phyloP scores from a whole-genome alignment of 176 grass and related monocot genomes.

The Tillandsia fasciculata region DNA sequence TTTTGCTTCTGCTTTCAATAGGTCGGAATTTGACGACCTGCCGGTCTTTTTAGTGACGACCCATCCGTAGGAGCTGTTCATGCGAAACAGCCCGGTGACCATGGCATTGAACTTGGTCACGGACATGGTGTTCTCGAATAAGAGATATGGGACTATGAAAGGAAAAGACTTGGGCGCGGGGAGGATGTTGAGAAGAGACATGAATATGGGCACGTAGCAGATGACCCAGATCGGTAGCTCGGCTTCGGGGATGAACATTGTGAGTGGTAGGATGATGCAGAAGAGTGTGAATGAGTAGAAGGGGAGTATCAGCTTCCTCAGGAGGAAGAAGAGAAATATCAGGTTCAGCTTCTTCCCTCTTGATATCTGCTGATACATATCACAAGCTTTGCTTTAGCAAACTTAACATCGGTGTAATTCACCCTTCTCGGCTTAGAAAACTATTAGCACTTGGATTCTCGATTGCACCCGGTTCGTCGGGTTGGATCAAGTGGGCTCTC shows the following conservation, averaged over 20 bases:
- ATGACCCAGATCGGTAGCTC: slow-evolving; percentile 72
- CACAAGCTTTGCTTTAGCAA: slow-evolving; percentile 17
- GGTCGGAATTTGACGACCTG: slow-evolving; percentile 47
- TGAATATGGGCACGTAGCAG: slow-evolving; percentile 74
- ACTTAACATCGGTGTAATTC: neutral
- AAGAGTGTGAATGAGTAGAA: slow-evolving; percentile 88
- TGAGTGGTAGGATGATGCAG: slow-evolving; percentile 74
- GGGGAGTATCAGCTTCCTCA: slow-evolving; percentile 72
- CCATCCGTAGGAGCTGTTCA: slow-evolving; percentile 82
- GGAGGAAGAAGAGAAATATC: slow-evolving; percentile 86
- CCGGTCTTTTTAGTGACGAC: slow-evolving; percentile 91
- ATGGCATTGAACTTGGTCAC: slow-evolving; percentile 95
- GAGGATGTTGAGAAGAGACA: slow-evolving; percentile 77
- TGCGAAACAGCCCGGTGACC: slow-evolving; percentile 76
- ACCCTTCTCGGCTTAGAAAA: no score
- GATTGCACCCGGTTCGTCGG: no score
- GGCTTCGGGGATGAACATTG: slow-evolving; percentile 85
- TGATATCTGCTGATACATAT: slow-evolving; percentile 46
- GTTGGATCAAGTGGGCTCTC: neutral
- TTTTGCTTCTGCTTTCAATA: slow-evolving; percentile 23
- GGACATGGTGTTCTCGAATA: slow-evolving; percentile 89
- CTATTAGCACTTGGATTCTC: no score
- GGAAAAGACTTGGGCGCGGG: slow-evolving; percentile 69
- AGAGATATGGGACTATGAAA: slow-evolving; percentile 73
- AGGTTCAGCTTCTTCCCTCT: slow-evolving; percentile 90